A percentile compares a stretch with the other conserved stretches of the same genome.
These are phyloP conservation scores for Ulota crispa DNA, from an alignment of 225 moss, liverwort and hornwort genomes.

Conservation along the genomic window DNA sequence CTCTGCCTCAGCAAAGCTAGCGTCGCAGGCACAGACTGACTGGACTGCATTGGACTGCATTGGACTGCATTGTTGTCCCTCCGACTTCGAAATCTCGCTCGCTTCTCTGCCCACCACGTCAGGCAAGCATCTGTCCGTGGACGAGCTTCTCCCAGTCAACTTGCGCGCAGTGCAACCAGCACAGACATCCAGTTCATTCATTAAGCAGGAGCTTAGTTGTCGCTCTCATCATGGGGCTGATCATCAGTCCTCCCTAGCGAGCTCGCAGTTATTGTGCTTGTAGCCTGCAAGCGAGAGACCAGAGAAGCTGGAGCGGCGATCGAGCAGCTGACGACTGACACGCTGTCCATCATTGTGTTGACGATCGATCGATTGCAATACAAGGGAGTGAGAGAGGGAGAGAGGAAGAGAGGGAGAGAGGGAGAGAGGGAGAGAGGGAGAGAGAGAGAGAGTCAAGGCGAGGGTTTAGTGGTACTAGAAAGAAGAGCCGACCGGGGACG, in stretches of 20 bases:
- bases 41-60: too few relatives aligned
- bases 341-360: constrained; percentile 7
- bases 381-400: not conserved
- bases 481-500: not conserved
- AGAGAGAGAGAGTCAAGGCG: not conserved
- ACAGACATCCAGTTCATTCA: not conserved
- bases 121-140: too few relatives aligned
- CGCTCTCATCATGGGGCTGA: not conserved
- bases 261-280: too few relatives aligned
- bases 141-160: too few relatives aligned
- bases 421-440: not conserved
- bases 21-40: too few relatives aligned
- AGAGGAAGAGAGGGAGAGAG: too few relatives aligned
- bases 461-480: not conserved
- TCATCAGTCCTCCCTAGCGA: not conserved
- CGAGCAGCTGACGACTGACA: constrained; percentile 5
- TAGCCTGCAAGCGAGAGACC: not conserved
- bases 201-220: not conserved
- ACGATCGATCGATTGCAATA: constrained; percentile 2
- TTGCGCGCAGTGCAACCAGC: not conserved
- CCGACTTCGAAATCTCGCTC: too few relatives aligned
- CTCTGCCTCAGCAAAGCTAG: too few relatives aligned
- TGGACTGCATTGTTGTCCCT: not conserved
- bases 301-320: constrained; percentile 13
- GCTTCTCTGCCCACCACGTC: too few relatives aligned